Base-by-base conservation (phyloP, 176 grass and related monocot genomes). In the Aegilops bicornis region DNA sequence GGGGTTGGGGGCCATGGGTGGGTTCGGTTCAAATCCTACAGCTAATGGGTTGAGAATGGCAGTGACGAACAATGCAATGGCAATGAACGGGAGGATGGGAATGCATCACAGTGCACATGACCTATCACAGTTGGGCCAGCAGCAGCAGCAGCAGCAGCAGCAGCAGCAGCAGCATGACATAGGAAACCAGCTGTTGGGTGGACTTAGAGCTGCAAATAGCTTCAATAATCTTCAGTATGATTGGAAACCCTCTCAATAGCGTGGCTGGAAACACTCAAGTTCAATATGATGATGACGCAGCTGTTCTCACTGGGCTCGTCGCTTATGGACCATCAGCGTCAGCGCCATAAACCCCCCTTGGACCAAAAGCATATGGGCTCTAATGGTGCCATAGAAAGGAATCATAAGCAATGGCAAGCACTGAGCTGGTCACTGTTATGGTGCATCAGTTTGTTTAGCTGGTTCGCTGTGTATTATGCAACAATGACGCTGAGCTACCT, bases 171-270 rank as follows among this genome's bases (percentile, higher is more conserved):
- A 94, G 42, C 96, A 94, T 73, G 94, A 99, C 80, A 90, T 99
- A 72, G 92, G 94, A 73, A 94, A 80, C 73, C 94, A 92, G 40
- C 87, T 99, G 30, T 79, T 99, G 85, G 81, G 90, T 10, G 90
- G 92, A 59, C 85, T 98, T 91, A 92, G 94, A 88, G 64, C 90
- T 67, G 83, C 82, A 77, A 94, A 93, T 79, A 90, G 78, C 88
- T 94, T 96, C 86, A 96, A 94, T 93, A 96, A 94, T 85, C 68
- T 99, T 52, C 88, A 61, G 13, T 94, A 96, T 81, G 94, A 96
- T 67, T 99, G 97, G 94, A 99, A 96, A 81, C 81, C 89, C 16
- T 93, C 94, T 78, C 92, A 93, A 86, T 94, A 97, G 86, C 69
- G 71, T 76, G 47, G 10, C 40, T 20, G 24, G n/a, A 73, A 79